Conservation (phyloP, 139 green algal genomes). For the Diplosphaera chodatii region DNA sequence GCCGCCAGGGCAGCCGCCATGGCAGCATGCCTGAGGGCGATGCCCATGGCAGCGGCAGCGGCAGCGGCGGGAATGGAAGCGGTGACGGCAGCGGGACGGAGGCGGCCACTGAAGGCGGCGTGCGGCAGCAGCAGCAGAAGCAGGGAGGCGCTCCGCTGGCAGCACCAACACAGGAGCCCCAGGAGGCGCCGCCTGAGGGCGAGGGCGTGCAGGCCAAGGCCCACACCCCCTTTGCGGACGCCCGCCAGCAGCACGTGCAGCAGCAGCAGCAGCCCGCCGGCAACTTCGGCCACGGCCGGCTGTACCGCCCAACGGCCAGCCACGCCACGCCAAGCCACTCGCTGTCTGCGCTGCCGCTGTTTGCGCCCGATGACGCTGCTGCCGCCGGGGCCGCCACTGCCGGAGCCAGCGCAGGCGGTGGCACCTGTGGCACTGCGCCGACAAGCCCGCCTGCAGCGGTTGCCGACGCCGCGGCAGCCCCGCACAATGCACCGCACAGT, state of each 20-base stretch:
- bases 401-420: not conserved
- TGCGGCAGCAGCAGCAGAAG: not conserved
- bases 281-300: slow-evolving; percentile 6
- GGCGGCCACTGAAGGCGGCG: no score
- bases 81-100: not conserved
- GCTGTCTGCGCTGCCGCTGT: not conserved
- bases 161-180: no score
- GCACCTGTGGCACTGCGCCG: no score
- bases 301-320: slow-evolving; percentile 2
- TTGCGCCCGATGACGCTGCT: not conserved
- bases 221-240: not conserved
- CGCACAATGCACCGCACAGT: not conserved
- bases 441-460: not conserved
- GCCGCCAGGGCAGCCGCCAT: not conserved
- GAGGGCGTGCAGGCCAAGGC: no score
- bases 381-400: no score
- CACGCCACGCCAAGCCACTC: slow-evolving; percentile 1
- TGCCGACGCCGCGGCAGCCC: no score
- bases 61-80: not conserved
- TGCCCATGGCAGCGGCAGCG: not conserved
- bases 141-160: not conserved
- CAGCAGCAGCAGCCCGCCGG: no score
- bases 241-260: not conserved
- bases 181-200: no score
- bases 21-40: no score